These are phyloP conservation scores for Cutaneotrichosporon sp. DNA, from an alignment of 1,284 basidiomycete genomes.

Conservation along the genomic window DNA sequence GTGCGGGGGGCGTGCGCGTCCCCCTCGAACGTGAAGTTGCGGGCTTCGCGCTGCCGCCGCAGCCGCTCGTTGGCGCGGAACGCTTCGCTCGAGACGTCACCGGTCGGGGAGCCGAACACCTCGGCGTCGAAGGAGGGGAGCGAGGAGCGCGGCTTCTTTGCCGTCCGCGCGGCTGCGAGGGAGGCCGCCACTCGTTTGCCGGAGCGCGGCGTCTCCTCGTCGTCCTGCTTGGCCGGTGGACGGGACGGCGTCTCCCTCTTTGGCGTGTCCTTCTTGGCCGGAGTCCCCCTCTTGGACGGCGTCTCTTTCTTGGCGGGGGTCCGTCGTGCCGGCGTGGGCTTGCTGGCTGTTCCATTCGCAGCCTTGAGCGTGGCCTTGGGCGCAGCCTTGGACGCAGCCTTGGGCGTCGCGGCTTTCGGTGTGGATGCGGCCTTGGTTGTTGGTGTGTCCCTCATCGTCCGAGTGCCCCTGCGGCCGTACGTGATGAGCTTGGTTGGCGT, in stretches of 20 bases:
- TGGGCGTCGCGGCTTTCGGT: neutral
- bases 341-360: too few relatives aligned
- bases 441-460: too few relatives aligned
- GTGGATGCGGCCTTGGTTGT: too few relatives aligned
- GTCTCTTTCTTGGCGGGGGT: neutral
- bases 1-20: constrained; percentile 45
- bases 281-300: too few relatives aligned
- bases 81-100: constrained; percentile 30
- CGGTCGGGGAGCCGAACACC: constrained; percentile 18
- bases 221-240: neutral
- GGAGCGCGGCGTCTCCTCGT: neutral
- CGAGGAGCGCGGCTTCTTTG: constrained; percentile 5
- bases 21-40: constrained; percentile 51
- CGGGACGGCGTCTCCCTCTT: neutral
- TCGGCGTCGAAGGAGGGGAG: constrained; percentile 24
- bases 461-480: neutral
- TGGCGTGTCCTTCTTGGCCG: too few relatives aligned
- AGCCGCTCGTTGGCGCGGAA: constrained; percentile 50
- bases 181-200: constrained; percentile 15
- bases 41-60: constrained; percentile 45
- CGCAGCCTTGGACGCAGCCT: neutral
- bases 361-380: neutral
- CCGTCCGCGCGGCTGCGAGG: constrained; percentile 8
- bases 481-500: neutral
- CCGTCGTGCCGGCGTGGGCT: neutral